Conservation (phyloP, 2,329 filamentous ascomycete genomes). For the Trichoderma sp. region DNA sequence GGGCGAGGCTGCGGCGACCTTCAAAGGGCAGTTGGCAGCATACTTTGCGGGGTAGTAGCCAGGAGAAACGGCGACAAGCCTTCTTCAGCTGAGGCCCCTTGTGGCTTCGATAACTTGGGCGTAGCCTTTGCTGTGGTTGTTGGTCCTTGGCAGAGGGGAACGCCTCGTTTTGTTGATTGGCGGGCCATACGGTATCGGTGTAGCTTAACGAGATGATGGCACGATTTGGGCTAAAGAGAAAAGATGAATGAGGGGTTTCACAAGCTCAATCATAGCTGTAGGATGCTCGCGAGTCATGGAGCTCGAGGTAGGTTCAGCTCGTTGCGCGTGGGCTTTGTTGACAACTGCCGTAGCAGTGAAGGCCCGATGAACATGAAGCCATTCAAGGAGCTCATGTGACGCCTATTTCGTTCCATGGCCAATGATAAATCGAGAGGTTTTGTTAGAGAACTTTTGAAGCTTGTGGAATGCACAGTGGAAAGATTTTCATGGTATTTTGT, state of each 20-base stretch:
- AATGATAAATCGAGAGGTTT: background rate
- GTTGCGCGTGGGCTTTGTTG: background rate
- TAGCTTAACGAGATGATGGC: background rate
- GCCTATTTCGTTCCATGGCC: background rate
- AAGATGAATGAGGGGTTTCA: background rate
- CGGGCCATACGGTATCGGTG: background rate
- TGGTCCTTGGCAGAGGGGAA: background rate
- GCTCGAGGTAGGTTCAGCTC: background rate
- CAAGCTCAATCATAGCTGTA: background rate
- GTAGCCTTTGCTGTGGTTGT: background rate
- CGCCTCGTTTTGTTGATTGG: background rate
- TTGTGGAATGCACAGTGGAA: background rate
- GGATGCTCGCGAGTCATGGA: background rate
- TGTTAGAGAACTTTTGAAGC: background rate
- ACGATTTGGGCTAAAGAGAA: background rate
- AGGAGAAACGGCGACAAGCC: background rate
- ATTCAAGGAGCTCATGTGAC: background rate
- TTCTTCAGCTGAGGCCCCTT: background rate
- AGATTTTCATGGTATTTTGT: background rate
- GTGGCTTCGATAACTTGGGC: background rate
- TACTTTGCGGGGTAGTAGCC: conserved; percentile 16
- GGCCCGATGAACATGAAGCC: background rate
- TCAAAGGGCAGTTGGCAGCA: background rate
- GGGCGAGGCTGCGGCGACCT: background rate
- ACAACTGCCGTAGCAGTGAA: background rate